These are phyloP conservation scores for Apostasia shenzhenica DNA, from an alignment of 106 monocot species.

Conservation along the genomic window DNA sequence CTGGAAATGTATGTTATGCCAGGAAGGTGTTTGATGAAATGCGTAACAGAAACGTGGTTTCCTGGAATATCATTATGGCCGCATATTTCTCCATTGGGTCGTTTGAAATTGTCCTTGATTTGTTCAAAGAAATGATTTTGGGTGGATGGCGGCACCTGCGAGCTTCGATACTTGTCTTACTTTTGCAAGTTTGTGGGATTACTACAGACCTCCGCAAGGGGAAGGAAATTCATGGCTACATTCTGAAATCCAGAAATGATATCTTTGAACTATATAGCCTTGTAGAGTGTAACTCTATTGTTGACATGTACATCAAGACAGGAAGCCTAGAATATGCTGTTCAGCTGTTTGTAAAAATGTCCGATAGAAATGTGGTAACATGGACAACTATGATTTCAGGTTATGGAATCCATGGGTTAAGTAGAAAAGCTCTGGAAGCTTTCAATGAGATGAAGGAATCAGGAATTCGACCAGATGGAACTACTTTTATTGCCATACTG, in stretches of 20 bases:
- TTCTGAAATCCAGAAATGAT: conserved; percentile 11
- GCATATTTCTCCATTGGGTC: conserved; percentile 12
- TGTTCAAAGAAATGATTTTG: conserved; percentile 25
- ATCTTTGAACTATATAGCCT: conserved; percentile 11
- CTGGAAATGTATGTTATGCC: conserved; percentile 21
- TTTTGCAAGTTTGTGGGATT: conserved; percentile 23
- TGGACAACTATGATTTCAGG: conserved; percentile 34
- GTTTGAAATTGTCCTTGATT: conserved; percentile 14
- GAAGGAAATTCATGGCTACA: conserved; percentile 30
- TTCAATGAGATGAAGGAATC: conserved; percentile 22
- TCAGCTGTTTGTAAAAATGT: conserved; percentile 21
- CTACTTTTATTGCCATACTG: conserved; percentile 30
- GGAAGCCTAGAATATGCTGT: conserved; percentile 20
- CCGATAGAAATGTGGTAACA: conserved; percentile 22
- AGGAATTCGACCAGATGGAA: conserved; percentile 31
- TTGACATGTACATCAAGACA: conserved; percentile 39
- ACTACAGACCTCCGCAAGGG: conserved; percentile 29
- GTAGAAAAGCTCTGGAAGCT: conserved; percentile 15
- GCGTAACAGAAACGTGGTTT: conserved; percentile 25
- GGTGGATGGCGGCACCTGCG: conserved; percentile 10
- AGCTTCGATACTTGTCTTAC: conserved; percentile 17
- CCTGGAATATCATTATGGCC: conserved; percentile 28
- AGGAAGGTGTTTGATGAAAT: conserved; percentile 27
- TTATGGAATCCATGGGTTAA: conserved; percentile 28
- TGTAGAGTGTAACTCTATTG: conserved; percentile 20